phyloP scores from a whole-genome alignment of 2,329 filamentous ascomycete genomes.

The Podosphaera fusca region DNA sequence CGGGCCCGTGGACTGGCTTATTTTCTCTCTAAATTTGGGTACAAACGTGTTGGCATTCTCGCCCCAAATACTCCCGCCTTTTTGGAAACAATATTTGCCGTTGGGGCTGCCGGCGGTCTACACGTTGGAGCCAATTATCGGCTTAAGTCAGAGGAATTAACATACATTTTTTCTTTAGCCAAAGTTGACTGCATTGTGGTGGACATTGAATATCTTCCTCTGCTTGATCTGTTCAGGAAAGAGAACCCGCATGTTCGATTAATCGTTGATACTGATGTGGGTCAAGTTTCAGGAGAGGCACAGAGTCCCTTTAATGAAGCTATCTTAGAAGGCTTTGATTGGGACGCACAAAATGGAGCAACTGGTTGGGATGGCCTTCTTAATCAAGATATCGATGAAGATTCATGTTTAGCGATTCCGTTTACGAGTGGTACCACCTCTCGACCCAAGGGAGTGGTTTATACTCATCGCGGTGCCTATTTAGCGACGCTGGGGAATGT shows the following conservation, averaged over 20 bases:
- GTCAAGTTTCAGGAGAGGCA: constrained; percentile 42
- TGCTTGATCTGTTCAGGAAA: constrained; percentile 44
- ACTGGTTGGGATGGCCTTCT: constrained; percentile 60
- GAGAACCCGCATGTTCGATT: constrained; percentile 40
- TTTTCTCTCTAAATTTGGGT: constrained; percentile 52
- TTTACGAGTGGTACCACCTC: constrained; percentile 35
- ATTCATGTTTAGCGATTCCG: constrained; percentile 41
- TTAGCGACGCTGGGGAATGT: constrained; percentile 68
- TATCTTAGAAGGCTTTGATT: constrained; percentile 53
- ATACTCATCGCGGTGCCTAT: constrained; percentile 72
- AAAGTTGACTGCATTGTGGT: constrained; percentile 75
- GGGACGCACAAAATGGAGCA: constrained; percentile 41
- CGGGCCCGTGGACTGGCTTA: constrained; percentile 74
- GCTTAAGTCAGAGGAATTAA: constrained; percentile 63
- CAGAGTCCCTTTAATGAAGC: constrained; percentile 68
- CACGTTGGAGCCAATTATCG: constrained; percentile 54
- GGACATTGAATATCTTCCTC: constrained; percentile 52
- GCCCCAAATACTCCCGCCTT: constrained; percentile 89
- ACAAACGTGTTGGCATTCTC: constrained; percentile 62
- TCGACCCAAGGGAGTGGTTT: constrained; percentile 77
- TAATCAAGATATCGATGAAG: constrained; percentile 44
- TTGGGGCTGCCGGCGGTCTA: constrained; percentile 58
- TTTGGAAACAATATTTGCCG: constrained; percentile 70
- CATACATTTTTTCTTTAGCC: constrained; percentile 73
- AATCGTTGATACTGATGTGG: constrained; percentile 58